Percentiles rank a stretch among this genome's conserved stretches.
Evolutionary conservation across 768 basidiomycete genomes (phyloP).

Genomic region (Hemileccinum rubropunctum): DNA sequence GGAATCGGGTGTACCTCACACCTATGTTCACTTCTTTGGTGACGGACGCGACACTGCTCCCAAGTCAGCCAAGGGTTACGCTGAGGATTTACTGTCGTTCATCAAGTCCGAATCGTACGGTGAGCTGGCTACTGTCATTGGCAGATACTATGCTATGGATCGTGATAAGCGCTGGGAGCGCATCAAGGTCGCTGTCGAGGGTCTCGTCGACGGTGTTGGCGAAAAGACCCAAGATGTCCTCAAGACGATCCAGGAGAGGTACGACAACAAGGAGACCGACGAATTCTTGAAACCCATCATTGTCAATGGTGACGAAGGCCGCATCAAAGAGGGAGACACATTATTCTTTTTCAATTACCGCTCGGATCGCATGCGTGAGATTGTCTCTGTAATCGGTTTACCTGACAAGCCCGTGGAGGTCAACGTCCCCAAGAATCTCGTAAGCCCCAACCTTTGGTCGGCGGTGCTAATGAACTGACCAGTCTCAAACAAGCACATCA

Average conservation of each 20-base stretch:
- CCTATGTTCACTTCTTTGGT: slow-evolving; percentile 91
- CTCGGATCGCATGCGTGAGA: slow-evolving; percentile 94
- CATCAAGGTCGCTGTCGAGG: slow-evolving; percentile 85
- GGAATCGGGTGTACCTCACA: slow-evolving; percentile 76
- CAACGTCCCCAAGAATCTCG: slow-evolving; percentile 75
- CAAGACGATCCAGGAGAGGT: slow-evolving; percentile 67
- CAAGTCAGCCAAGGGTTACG: slow-evolving; percentile 74
- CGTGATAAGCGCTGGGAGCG: slow-evolving; percentile 97
- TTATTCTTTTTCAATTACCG: slow-evolving; percentile 98
- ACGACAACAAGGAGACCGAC: slow-evolving; percentile 84
- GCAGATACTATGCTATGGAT: slow-evolving; percentile 96
- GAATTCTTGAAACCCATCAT: slow-evolving; percentile 97
- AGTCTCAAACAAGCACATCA: slow-evolving; percentile 56
- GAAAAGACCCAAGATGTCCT: slow-evolving; percentile 57
- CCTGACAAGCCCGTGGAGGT: slow-evolving; percentile 85
- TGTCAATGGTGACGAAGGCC: slow-evolving; percentile 71
- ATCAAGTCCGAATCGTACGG: slow-evolving; percentile 75
- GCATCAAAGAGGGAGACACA: slow-evolving; percentile 86
- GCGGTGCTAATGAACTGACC: not conserved
- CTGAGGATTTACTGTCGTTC: slow-evolving; percentile 74
- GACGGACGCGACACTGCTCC: slow-evolving; percentile 96
- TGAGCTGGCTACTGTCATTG: slow-evolving; percentile 80
- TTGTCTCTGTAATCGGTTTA: slow-evolving; percentile 75
- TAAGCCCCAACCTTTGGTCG: slow-evolving; percentile 33
- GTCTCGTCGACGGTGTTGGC: slow-evolving; percentile 68